A percentile compares a stretch with the other conserved stretches of the same genome.
These are phyloP conservation scores for Linnemannia hyalina DNA, from an alignment of 192 early-diverging fungal genomes.

Conservation along the genomic window DNA sequence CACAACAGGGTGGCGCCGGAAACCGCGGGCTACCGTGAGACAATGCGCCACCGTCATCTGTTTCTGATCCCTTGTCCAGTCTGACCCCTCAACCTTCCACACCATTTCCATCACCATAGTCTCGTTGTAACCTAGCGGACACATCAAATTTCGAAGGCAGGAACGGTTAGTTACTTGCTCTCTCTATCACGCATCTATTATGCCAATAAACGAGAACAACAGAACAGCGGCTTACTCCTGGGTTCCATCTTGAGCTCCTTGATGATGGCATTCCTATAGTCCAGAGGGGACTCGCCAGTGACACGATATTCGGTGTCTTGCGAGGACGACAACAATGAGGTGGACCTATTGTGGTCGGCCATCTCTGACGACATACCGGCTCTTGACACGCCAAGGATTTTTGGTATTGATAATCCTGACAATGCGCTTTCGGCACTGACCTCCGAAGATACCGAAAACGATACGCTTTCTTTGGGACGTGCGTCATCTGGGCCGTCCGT, in stretches of 20 bases:
- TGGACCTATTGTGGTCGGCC: too few relatives aligned
- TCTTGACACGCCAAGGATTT: too few relatives aligned
- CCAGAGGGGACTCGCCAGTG: slow-evolving; percentile 6
- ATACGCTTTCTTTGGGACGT: neutral
- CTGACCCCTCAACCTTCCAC: slow-evolving; percentile 15
- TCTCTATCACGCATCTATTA: neutral
- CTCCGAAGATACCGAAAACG: too few relatives aligned
- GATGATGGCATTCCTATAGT: slow-evolving; percentile 15
- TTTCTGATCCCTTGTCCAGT: slow-evolving; percentile 43
- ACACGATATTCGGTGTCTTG: neutral
- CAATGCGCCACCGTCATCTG: slow-evolving; percentile 8
- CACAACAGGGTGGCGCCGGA: slow-evolving; percentile 27
- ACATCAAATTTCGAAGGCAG: neutral
- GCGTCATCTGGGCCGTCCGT: neutral
- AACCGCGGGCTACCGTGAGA: slow-evolving; percentile 17
- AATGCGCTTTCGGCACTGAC: too few relatives aligned
- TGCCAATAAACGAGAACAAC: neutral
- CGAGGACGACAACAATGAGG: neutral
- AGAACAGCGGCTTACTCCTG: slow-evolving; percentile 11
- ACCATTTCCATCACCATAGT: slow-evolving; percentile 22
- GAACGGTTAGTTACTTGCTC: neutral
- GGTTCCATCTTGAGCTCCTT: slow-evolving; percentile 31
- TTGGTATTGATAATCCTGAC: too few relatives aligned
- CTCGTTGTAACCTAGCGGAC: slow-evolving; percentile 26
- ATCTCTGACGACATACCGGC: too few relatives aligned